Base-by-base conservation (phyloP, 352 stramenopile genomes). In the Phytopythium boreale region DNA sequence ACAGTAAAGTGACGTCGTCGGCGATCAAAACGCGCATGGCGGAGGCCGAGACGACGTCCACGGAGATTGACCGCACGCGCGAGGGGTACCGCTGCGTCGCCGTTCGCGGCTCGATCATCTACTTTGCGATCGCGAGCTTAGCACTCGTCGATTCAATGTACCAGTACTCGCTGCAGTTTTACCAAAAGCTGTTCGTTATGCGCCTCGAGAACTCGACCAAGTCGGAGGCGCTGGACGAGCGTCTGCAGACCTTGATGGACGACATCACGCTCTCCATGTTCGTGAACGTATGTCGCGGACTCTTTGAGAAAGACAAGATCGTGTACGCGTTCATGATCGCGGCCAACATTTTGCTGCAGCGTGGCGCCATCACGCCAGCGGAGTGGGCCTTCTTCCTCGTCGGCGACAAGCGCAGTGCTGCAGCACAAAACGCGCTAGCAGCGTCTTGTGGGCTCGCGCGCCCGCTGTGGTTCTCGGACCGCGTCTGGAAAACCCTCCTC, bases 291-390 rank as follows among this genome's bases (percentile, higher is more conserved):
- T 98, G 95, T 65, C 84, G 93, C 2, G 95, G 95, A 0, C 70
- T 98, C 2, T 98, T 98, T 64, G 95, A 98, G 69, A 96, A 96
- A 56, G 89, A 98, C 76, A 98, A 98, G 71, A 85, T 98, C 50
- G 80, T 98, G 22, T 98, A 96, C 71, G 88, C 93, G 14, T 97
- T 98, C 66, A 96, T 97, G 76, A 97, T 98, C 44, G 89, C 85
- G 4, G 76, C 88, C 22, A 93, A 88, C 36, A 97, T 98, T 61
- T 52, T 94, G 5, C 66, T 95, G 1, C 88, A 97, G 58, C 72
- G 73, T 22, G 84, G 82, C 36, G 71, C 73, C 0, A 95, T 97
- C 61, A 81, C 74, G 1, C 56, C 74, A 3, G 69, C 39, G 9
- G 91, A 98, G 64, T 98, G 93, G 93, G 81, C 77, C 22, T 95